Base-by-base conservation (phyloP, 1,139 yeast genomes). In the Hemisphaericaspora xylanilytica region DNA sequence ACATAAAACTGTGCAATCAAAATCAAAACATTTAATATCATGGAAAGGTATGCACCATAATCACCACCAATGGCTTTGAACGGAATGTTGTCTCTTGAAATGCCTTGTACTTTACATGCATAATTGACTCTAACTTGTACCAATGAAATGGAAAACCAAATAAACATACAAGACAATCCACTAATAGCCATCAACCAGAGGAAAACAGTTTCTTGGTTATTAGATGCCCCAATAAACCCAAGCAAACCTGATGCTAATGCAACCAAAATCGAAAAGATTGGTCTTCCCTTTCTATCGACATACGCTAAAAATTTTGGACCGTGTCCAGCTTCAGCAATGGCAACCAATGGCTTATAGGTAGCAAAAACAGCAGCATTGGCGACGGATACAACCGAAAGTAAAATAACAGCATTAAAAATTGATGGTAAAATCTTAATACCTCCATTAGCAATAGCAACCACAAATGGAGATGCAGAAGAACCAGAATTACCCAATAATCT, bases 131-230 rank as follows among this genome's bases (percentile, higher is more conserved):
- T 32, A 42, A 74, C 53, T 41, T 61, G 67, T 34, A 64, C 55
- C 16, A 62, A 50, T 4, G 65, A 55, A 37, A 64, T 61, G 21
- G 62, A 55, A 44, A 58, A 59, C 70, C 70, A 65, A 8, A 69
- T 61, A 51, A 66, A 65, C 30, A 65, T 51, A 32, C 70, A 59
- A 9, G 69, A 59, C 39, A 65, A 58, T 3, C 69, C 72, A 25
- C 68, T 61, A 28, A 65, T 54, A 2, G 69, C 60, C 39, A 66
- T 52, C 45, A 66, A 54, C 72, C 72, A 66, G 15, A 51, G 52
- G 40, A 66, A 66, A 10, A 65, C 65, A 9, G 50, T 55, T 3
- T 47, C 52, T 40, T 62, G 58, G 30, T 57, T 55, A 3, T 56
- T 51, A 1, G 64, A 59, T 1, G 67, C 68, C 11, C 66, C 52